Evolutionary conservation across 2,329 filamentous ascomycete species (phyloP).

Genomic region (Penicillium decumbens): DNA sequence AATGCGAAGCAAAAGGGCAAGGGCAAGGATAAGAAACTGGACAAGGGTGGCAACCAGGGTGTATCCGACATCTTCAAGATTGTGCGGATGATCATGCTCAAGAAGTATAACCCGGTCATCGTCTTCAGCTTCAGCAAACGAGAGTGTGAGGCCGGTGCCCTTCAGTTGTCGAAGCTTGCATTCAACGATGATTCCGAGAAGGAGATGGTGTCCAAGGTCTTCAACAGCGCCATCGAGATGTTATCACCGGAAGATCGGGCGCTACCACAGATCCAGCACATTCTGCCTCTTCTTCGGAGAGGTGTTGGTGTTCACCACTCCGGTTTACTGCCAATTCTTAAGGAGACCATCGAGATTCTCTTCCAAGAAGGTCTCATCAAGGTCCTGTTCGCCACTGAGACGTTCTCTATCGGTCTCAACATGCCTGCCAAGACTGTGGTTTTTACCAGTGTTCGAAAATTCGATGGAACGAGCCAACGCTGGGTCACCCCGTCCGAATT

Average conservation of each 20-base stretch:
- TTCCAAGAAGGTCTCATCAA: slow-evolving; percentile 99
- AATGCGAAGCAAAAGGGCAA: slow-evolving; percentile 77
- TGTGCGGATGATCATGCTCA: slow-evolving; percentile 97
- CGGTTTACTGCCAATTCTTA: slow-evolving; percentile 87
- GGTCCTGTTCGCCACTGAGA: slow-evolving; percentile 95
- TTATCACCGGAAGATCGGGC: slow-evolving; percentile 86
- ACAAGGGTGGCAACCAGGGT: slow-evolving; percentile 73
- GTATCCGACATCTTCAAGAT: slow-evolving; percentile 92
- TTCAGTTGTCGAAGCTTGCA: slow-evolving; percentile 77
- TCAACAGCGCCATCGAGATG: slow-evolving; percentile 86
- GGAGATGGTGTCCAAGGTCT: slow-evolving; percentile 88
- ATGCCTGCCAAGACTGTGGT: slow-evolving; percentile 99
- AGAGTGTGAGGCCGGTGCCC: slow-evolving; percentile 85
- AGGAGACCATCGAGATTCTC: slow-evolving; percentile 97
- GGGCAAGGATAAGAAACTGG: slow-evolving; percentile 86
- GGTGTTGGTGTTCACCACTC: slow-evolving; percentile 98
- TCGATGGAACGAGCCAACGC: slow-evolving; percentile 73
- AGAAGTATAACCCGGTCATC: slow-evolving; percentile 95
- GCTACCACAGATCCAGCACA: slow-evolving; percentile 83
- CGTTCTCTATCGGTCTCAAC: slow-evolving; percentile 96
- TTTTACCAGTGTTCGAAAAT: slow-evolving; percentile 96
- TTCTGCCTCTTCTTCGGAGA: slow-evolving; percentile 79
- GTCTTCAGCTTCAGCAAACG: slow-evolving; percentile 99
- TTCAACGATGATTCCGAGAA: slow-evolving; percentile 98
- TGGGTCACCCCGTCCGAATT: slow-evolving; percentile 94